Conservation (phyloP, 2,329 filamentous ascomycete genomes). For the Cadophora gregata region DNA sequence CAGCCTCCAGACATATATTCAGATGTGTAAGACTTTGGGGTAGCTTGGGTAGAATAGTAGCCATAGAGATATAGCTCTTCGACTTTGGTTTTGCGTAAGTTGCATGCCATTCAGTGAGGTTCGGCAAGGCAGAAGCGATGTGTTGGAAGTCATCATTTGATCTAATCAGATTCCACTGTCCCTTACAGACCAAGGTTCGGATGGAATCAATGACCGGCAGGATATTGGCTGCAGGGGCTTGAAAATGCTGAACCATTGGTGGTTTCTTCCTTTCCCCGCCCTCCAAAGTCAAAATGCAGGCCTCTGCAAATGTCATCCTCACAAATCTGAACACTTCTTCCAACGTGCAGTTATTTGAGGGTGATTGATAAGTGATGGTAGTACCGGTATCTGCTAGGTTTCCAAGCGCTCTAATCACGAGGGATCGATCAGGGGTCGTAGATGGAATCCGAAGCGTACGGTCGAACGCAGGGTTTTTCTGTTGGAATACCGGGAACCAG, state of each 20-base stretch:
- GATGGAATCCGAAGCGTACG: constrained; percentile 38
- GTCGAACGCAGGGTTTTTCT: constrained; percentile 40
- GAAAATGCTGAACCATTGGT: constrained; percentile 67
- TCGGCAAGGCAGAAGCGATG: constrained; percentile 68
- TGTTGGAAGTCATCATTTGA: constrained; percentile 65
- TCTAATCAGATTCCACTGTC: constrained; percentile 79
- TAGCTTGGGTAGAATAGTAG: constrained; percentile 63
- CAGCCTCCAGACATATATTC: constrained; percentile 73
- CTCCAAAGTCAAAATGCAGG: constrained; percentile 72
- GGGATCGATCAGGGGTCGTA: constrained; percentile 37
- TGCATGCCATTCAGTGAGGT: constrained; percentile 61
- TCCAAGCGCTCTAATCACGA: constrained; percentile 41
- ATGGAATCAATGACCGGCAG: constrained; percentile 53
- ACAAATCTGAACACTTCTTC: constrained; percentile 73
- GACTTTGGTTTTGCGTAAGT: constrained; percentile 72
- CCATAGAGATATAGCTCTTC: constrained; percentile 75
- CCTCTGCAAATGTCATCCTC: constrained; percentile 58
- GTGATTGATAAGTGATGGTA: constrained; percentile 63
- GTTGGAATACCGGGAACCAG: constrained; percentile 75
- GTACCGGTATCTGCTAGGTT: constrained; percentile 50
- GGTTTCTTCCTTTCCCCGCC: constrained; percentile 80
- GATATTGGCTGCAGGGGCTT: constrained; percentile 15
- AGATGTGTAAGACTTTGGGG: constrained; percentile 65
- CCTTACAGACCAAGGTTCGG: constrained; percentile 72
- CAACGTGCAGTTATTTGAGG: constrained; percentile 70